Evolutionary conservation across 2,329 filamentous ascomycete genomes (phyloP), one percentile per base, ranked within the genome.

Genomic region (Aspergillus vadensis): DNA sequence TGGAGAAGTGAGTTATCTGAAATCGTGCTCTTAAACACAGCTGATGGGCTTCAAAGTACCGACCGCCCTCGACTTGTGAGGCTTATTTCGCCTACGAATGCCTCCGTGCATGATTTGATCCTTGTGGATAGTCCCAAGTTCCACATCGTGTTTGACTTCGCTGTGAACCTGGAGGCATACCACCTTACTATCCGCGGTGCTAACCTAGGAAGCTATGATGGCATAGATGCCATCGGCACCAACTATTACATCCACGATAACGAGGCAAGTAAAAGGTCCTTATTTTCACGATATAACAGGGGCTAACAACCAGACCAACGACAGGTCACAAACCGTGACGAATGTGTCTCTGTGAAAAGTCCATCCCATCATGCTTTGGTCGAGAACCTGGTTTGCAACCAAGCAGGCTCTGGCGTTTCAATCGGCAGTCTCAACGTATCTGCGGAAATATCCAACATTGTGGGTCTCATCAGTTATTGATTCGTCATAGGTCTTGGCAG

Each of bases 161-260:
- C 65, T 2, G 64, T 70, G 8, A 78, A 77, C 48, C 63, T 77
- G 10, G 76, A 77, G 57, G 73, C 65, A 1, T 77, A 77, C 59
- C 74, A 77, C 58, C 56, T 77, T 27, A 77, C 76, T 1, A 70
- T 78, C 38, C 72, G 75, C 1, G 75, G 74, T 2, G 72, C 67
- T 1, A 72, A 76, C 47, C 59, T 76, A 8, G 76, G 76, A 27
- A 74, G 74, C 10, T 75, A 72, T 30, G 75, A 77, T 66, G 75
- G 75, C 0, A 74, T 78, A 36, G 75, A 78, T 59, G 67, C 70
- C 2, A 70, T 74, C 25, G 72, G 73, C n/a, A 72, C 66, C 0
- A 77, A 78, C 56, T 76, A 72, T 51, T 74, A 72, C 53, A 65
- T 78, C 25, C 76, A 77, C 44, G 73, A 77, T 51, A 74, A 72